phyloP scores from a whole-genome alignment of 2,329 filamentous ascomycete genomes.

The Colletotrichum salicis region DNA sequence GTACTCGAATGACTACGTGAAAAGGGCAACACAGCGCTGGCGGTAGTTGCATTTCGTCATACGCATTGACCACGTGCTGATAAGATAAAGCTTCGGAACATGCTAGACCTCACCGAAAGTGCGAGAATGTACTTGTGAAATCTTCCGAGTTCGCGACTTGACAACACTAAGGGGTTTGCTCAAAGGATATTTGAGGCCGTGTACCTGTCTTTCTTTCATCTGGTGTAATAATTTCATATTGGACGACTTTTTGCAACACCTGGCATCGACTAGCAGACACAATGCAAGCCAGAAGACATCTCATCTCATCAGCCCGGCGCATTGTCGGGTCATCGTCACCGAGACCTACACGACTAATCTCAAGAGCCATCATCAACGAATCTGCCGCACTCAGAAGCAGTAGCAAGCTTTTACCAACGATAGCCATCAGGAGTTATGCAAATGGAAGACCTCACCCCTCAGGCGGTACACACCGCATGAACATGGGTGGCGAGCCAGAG shows the following conservation, averaged over 20 bases:
- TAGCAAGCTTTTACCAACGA: constrained; percentile 50
- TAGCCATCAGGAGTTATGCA: constrained; percentile 65
- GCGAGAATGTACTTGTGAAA: constrained; percentile 50
- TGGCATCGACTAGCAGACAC: constrained; percentile 26
- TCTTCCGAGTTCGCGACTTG: constrained; percentile 18
- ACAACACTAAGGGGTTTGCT: constrained; percentile 16
- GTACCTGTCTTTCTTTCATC: neutral
- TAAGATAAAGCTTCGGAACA: constrained; percentile 38
- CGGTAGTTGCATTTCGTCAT: constrained; percentile 3
- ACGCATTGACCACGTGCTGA: constrained; percentile 48
- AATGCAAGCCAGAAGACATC: constrained; percentile 56
- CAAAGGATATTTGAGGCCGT: constrained; percentile 10
- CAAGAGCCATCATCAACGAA: constrained; percentile 25
- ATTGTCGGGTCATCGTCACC: constrained; percentile 45
- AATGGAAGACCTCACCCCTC: constrained; percentile 86
- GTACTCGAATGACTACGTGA: neutral
- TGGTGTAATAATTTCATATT: neutral
- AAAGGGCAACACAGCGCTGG: neutral
- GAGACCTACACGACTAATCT: constrained; percentile 40
- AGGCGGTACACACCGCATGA: constrained; percentile 93
- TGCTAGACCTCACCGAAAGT: constrained; percentile 46
- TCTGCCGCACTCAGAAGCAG: constrained; percentile 1
- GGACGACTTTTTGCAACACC: neutral
- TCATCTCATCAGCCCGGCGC: constrained; percentile 51
- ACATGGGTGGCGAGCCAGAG: constrained; percentile 78